Evolutionary conservation across 2,329 filamentous ascomycete genomes (phyloP).

Genomic region (Nothomitra cinnamomea): DNA sequence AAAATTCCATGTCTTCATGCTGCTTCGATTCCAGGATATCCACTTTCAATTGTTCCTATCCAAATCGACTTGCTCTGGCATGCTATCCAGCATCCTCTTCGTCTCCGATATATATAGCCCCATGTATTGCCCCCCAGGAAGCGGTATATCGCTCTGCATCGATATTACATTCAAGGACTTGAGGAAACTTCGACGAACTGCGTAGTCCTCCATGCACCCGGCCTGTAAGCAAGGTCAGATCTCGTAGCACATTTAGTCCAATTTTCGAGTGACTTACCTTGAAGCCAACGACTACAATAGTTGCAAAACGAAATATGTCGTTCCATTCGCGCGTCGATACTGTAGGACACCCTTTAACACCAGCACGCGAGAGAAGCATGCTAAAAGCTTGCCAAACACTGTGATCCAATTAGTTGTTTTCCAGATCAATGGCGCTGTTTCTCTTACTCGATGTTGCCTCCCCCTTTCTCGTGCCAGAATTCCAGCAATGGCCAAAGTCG

Average conservation of each 20-base stretch:
- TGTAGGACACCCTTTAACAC: background rate
- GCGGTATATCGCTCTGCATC: background rate
- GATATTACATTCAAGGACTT: background rate
- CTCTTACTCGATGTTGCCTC: background rate
- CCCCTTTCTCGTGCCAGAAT: background rate
- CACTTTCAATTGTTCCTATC: background rate
- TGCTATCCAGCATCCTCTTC: background rate
- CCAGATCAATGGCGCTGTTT: background rate
- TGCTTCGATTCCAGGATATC: background rate
- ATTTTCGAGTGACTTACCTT: background rate
- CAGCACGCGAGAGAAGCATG: background rate
- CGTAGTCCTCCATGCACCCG: background rate
- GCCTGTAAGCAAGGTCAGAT: background rate
- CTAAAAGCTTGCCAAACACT: background rate
- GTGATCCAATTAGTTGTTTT: background rate
- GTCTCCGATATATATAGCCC: background rate
- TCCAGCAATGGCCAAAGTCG: background rate
- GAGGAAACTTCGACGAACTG: background rate
- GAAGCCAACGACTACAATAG: background rate
- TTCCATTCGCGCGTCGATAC: background rate
- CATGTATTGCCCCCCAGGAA: background rate
- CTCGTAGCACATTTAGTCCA: background rate
- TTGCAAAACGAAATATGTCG: background rate
- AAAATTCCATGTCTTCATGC: background rate
- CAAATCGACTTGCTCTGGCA: background rate